Percentiles rank a stretch among this genome's conserved stretches.
phyloP scores from a whole-genome alignment of 805 yeast species.

The Nakazawaea siamensis region DNA sequence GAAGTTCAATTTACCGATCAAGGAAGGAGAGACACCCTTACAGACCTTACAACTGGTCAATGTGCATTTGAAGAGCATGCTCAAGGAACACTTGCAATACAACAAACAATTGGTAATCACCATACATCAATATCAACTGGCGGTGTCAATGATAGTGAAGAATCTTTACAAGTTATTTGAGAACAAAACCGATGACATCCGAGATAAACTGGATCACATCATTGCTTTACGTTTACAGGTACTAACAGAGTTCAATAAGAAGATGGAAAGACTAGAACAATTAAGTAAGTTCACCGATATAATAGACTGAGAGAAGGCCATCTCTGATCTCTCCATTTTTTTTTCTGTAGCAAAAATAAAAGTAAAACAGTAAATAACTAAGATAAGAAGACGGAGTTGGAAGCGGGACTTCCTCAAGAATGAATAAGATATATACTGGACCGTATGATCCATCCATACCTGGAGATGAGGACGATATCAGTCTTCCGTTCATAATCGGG shows the following conservation, averaged over 20 bases:
- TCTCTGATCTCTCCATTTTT: too few relatives aligned
- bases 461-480: conserved; percentile 10
- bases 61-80: neutral
- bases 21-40: neutral
- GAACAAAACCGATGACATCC: conserved; percentile 1
- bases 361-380: too few relatives aligned
- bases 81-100: conserved; percentile 8
- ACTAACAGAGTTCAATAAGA: conserved; percentile 2
- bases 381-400: too few relatives aligned
- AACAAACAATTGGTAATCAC: conserved; percentile 4
- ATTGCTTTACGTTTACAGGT: neutral
- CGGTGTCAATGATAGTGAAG: conserved; percentile 5
- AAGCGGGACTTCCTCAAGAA: too few relatives aligned
- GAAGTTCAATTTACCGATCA: neutral
- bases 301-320: too few relatives aligned
- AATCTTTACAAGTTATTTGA: conserved; percentile 3
- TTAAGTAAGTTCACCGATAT: neutral
- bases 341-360: too few relatives aligned
- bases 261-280: neutral
- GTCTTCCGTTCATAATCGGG: conserved; percentile 12
- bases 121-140: conserved; percentile 11
- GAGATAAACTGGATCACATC: conserved; percentile 3
- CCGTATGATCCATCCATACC: conserved; percentile 4
- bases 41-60: neutral
- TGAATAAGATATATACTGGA: too few relatives aligned